Conservation (phyloP, 257 asterid species). For the Fraxinus cuspidata region DNA sequence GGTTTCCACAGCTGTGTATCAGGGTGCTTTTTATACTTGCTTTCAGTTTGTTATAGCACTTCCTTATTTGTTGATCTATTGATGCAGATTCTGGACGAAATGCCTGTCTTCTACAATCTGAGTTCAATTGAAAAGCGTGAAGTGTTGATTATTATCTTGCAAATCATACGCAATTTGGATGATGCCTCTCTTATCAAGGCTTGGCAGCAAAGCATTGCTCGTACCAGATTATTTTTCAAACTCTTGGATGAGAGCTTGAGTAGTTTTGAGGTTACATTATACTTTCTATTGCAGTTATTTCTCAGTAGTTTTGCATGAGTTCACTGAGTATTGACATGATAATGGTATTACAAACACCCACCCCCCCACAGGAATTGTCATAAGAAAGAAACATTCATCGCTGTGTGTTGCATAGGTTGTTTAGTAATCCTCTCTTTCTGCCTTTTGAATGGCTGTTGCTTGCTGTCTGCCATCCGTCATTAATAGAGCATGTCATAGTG, state of each 20-base stretch:
- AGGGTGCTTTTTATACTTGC: conserved; percentile 13
- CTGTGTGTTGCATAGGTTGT: conserved; percentile 2
- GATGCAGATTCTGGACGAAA: conserved; percentile 91
- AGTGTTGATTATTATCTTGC: conserved; percentile 73
- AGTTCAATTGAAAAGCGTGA: conserved; percentile 91
- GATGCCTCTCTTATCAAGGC: conserved; percentile 93
- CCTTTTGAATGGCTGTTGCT: conserved; percentile 9
- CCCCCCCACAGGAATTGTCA: not conserved
- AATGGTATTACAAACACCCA: not conserved
- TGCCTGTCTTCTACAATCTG: conserved; percentile 99
- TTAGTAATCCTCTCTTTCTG: not conserved
- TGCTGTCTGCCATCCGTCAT: conserved; percentile 7
- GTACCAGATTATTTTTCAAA: conserved; percentile 95
- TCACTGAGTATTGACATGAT: conserved; percentile 10
- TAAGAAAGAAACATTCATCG: conserved; percentile 15
- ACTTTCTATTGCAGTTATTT: not conserved
- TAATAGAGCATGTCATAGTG: conserved; percentile 1
- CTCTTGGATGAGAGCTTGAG: conserved; percentile 89
- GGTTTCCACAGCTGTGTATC: not conserved
- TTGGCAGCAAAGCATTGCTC: conserved; percentile 99
- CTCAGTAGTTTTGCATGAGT: conserved; percentile 8
- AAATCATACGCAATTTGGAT: conserved; percentile 92
- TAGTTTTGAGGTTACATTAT: conserved; percentile 83
- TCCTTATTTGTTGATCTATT: conserved; percentile 29
- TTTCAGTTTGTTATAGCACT: conserved; percentile 25